Evolutionary conservation across 169 alveolate species (phyloP).

Genomic region (Eimeria tenella): DNA sequence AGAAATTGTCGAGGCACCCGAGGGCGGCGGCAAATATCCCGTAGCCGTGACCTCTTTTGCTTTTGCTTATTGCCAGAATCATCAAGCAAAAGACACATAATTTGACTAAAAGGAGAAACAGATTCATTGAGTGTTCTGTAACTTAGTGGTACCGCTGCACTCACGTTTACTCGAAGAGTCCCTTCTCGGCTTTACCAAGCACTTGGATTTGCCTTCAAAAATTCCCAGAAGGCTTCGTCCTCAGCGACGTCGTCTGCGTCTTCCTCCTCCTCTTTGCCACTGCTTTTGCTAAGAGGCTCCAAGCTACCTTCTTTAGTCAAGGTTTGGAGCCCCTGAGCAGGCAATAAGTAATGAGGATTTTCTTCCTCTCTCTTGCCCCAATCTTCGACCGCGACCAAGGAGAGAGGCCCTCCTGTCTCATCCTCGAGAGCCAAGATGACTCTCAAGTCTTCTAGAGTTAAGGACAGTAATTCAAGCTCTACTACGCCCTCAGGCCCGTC

Average conservation of each 20-base stretch:
- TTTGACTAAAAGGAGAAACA: too few relatives aligned
- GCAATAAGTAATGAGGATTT: not conserved
- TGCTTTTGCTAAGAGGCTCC: not conserved
- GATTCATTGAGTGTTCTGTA: too few relatives aligned
- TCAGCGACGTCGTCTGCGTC: not conserved
- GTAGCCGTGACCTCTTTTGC: not conserved
- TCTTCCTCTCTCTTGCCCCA: slow-evolving; percentile 19
- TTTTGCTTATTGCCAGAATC: not conserved
- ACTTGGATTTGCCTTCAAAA: not conserved
- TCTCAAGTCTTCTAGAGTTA: slow-evolving; percentile 28
- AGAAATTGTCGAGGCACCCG: not conserved
- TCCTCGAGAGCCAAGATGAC: slow-evolving; percentile 22
- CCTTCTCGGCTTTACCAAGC: not conserved
- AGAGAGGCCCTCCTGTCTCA: slow-evolving; percentile 53
- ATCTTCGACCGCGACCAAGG: slow-evolving; percentile 5
- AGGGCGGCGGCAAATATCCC: not conserved
- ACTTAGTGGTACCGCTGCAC: not conserved
- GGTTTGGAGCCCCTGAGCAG: not conserved
- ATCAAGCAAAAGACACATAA: not conserved
- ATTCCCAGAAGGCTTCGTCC: slow-evolving; percentile 32
- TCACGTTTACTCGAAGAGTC: not conserved
- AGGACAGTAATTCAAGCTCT: not conserved
- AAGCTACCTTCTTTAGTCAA: not conserved
- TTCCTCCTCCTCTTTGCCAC: not conserved
- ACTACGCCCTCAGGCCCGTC: slow-evolving; percentile 3